Percentiles rank a stretch among this genome's conserved stretches.
Conservation (phyloP, 192 early-diverging fungal species). For the Backusella circina region DNA sequence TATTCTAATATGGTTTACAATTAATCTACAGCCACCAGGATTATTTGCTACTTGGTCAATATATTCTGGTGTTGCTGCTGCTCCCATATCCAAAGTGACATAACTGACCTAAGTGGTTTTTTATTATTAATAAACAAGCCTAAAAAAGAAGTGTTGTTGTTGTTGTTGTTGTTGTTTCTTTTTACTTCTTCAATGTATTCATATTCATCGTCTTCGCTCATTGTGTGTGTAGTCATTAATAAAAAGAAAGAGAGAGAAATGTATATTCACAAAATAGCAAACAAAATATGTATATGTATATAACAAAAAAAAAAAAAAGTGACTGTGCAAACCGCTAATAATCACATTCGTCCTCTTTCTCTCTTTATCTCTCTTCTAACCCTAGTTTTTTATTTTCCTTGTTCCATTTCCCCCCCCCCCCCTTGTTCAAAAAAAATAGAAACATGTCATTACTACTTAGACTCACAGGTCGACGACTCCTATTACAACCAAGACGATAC, state of each 20-base stretch:
- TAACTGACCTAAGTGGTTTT: conserved; percentile 8
- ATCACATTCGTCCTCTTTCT: neutral
- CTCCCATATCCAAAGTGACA: conserved; percentile 5
- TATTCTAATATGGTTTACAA: too few species aligned
- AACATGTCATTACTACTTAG: neutral
- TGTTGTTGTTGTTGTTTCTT: neutral
- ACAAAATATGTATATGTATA: neutral
- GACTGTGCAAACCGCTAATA: neutral
- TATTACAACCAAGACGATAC: neutral
- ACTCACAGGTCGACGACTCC: neutral
- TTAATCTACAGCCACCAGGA: neutral
- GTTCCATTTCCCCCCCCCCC: neutral
- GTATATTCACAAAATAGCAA: neutral
- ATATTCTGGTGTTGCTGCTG: neutral
- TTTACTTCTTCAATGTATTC: conserved; percentile 17
- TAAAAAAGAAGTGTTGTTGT: neutral
- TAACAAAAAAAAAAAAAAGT: neutral
- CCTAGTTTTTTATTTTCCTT: neutral
- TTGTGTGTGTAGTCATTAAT: neutral
- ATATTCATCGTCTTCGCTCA: neutral
- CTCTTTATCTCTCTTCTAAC: neutral
- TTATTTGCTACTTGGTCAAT: neutral
- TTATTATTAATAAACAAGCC: too few species aligned
- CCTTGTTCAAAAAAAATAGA: neutral
- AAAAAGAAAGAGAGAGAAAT: neutral